Conservation (phyloP, 176 grass and related monocot genomes). For the Tillandsia leiboldiana region DNA sequence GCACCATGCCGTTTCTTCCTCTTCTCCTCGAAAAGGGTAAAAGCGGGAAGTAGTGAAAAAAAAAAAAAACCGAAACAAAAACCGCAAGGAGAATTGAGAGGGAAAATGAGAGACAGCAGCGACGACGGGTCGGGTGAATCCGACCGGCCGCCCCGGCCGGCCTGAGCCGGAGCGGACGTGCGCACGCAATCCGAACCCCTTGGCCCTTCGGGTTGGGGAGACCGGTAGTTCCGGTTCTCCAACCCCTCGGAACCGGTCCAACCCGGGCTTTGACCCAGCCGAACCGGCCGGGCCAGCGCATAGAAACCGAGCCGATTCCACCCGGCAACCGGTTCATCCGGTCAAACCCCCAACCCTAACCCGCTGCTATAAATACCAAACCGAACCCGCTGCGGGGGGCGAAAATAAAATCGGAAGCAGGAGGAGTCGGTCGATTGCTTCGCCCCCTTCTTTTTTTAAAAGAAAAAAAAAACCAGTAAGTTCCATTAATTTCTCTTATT, state of each 20-base stretch:
- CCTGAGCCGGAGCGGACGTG: slow-evolving; percentile 9
- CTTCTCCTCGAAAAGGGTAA: too few species aligned
- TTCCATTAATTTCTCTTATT: background rate
- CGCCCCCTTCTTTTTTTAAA: background rate
- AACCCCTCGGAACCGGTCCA: slow-evolving; percentile 1
- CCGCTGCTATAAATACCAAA: slow-evolving; percentile 11
- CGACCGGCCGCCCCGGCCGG: background rate
- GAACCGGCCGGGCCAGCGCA: background rate
- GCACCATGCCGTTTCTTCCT: too few species aligned
- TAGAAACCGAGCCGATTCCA: background rate
- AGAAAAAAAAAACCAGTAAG: background rate
- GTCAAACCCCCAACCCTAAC: slow-evolving; percentile 3
- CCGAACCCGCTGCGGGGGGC: slow-evolving; percentile 12
- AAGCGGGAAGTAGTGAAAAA: too few species aligned
- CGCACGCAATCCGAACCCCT: background rate
- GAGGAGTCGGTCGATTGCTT: background rate
- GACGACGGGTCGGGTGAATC: background rate
- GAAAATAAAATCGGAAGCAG: background rate
- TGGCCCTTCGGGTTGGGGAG: background rate
- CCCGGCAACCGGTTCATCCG: slow-evolving; percentile 19
- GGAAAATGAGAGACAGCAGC: background rate
- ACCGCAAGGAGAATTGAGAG: background rate
- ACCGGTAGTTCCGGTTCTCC: slow-evolving; percentile 3
- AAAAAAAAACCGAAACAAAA: too few species aligned
- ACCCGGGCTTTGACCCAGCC: background rate